Percentiles rank a stretch among this genome's conserved stretches.
Conservation (phyloP, 2,329 filamentous ascomycete species). For the Pleurostoma richardsiae region DNA sequence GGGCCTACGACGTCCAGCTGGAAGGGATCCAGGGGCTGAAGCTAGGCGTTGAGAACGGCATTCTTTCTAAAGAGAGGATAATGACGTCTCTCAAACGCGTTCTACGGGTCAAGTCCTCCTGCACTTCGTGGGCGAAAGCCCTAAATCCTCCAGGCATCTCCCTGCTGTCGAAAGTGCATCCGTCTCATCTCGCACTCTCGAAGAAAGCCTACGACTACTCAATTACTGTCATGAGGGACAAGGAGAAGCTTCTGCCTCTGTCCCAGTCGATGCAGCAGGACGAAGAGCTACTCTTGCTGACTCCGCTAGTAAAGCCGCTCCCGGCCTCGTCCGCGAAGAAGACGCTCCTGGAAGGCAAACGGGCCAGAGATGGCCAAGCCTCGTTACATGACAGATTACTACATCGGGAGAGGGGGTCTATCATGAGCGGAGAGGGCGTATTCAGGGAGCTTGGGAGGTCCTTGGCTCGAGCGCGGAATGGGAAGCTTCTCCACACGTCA, state of each 20-base stretch:
- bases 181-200: slow-evolving; percentile 75
- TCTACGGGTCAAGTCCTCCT: slow-evolving; percentile 74
- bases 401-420: slow-evolving; percentile 54
- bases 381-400: slow-evolving; percentile 49
- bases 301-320: slow-evolving; percentile 86
- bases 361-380: slow-evolving; percentile 23
- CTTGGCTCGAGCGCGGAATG: slow-evolving; percentile 78
- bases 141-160: slow-evolving; percentile 79
- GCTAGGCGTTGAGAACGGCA: slow-evolving; percentile 83
- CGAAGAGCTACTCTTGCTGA: slow-evolving; percentile 85
- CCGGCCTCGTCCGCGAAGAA: slow-evolving; percentile 82
- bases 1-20: slow-evolving; percentile 81
- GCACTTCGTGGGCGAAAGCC: slow-evolving; percentile 86
- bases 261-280: slow-evolving; percentile 75
- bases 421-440: slow-evolving; percentile 90
- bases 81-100: slow-evolving; percentile 76
- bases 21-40: slow-evolving; percentile 90
- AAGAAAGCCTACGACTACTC: slow-evolving; percentile 85
- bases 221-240: slow-evolving; percentile 88
- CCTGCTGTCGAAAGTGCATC: slow-evolving; percentile 74
- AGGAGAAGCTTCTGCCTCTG: slow-evolving; percentile 77
- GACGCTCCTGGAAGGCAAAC: slow-evolving; percentile 54
- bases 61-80: slow-evolving; percentile 76
- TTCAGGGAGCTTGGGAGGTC: slow-evolving; percentile 86
- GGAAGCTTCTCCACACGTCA: slow-evolving; percentile 86